Conservation (phyloP, 2,329 filamentous ascomycete genomes). For the Hymenotorrendiella dingleyae region DNA sequence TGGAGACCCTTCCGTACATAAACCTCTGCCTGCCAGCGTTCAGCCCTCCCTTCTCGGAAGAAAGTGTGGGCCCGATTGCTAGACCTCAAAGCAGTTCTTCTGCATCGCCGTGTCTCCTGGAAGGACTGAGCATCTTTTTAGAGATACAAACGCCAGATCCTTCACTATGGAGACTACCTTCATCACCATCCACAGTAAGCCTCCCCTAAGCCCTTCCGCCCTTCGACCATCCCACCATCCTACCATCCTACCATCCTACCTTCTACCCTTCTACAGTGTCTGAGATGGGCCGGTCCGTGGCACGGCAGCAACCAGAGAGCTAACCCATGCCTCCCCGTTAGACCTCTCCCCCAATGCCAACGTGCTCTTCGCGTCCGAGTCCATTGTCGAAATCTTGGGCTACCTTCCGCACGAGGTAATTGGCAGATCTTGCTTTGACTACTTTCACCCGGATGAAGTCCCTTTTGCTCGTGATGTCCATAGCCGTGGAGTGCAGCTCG, state of each 20-base stretch:
- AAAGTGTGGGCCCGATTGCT: background rate
- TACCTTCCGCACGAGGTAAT: slow-evolving; percentile 71
- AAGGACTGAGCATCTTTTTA: slow-evolving; percentile 32
- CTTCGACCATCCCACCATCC: too few species aligned
- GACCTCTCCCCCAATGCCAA: slow-evolving; percentile 71
- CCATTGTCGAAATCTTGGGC: slow-evolving; percentile 75
- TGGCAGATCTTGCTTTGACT: slow-evolving; percentile 75
- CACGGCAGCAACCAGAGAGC: slow-evolving; percentile 6
- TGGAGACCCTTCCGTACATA: slow-evolving; percentile 1
- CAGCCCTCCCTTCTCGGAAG: too few species aligned
- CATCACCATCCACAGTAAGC: slow-evolving; percentile 83
- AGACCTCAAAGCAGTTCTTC: background rate
- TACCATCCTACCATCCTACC: too few species aligned
- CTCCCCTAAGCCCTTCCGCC: background rate
- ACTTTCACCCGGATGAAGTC: slow-evolving; percentile 77
- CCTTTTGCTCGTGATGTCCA: slow-evolving; percentile 69
- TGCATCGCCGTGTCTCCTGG: slow-evolving; percentile 9
- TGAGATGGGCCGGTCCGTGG: background rate
- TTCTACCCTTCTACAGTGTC: too few species aligned
- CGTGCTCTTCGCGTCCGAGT: slow-evolving; percentile 79
- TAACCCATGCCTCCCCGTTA: slow-evolving; percentile 34
- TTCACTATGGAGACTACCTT: slow-evolving; percentile 74
- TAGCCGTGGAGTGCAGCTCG: slow-evolving; percentile 65
- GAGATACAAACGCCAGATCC: slow-evolving; percentile 31
- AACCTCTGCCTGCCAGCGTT: too few species aligned